These are phyloP conservation scores for Waltergamsia citrina DNA, from an alignment of 2,329 filamentous ascomycete genomes.

Conservation along the genomic window DNA sequence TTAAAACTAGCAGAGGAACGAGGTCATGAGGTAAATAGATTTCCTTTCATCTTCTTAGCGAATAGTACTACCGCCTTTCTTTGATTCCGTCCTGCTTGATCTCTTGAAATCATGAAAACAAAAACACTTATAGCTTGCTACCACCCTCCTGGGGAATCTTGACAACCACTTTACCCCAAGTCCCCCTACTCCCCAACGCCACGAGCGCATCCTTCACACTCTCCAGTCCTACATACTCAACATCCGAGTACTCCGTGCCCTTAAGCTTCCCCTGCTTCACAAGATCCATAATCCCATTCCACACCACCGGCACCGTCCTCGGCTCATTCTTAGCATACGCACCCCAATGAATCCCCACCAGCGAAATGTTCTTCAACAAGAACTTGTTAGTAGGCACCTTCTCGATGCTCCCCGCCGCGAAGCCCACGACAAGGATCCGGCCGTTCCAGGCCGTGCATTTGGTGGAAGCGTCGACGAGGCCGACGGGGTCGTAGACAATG, in stretches of 20 bases:
- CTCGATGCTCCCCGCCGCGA: conserved; percentile 68
- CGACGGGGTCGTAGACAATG: conserved; percentile 92
- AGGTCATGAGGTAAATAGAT: conserved; percentile 9
- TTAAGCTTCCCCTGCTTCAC: conserved; percentile 70
- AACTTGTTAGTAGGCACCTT: conserved; percentile 91
- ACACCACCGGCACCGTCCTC: conserved; percentile 61
- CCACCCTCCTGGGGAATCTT: conserved; percentile 63
- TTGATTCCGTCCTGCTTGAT: no score
- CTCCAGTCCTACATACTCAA: conserved; percentile 75
- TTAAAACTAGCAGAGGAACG: conserved; percentile 1
- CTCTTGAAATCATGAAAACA: no score
- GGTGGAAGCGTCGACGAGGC: conserved; percentile 75
- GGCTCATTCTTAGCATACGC: conserved; percentile 68
- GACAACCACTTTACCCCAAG: conserved; percentile 95
- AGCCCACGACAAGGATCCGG: conserved; percentile 78
- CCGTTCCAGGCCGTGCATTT: conserved; percentile 95
- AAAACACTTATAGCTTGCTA: conserved; percentile 41
- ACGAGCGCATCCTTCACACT: conserved; percentile 66
- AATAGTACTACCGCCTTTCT: no score
- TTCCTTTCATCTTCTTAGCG: background rate
- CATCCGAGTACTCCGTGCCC: conserved; percentile 75
- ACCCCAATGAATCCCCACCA: conserved; percentile 90
- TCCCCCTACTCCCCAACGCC: conserved; percentile 69
- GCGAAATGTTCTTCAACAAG: conserved; percentile 81
- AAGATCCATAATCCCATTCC: conserved; percentile 72